Evolutionary conservation across 805 yeast genomes (phyloP).

Genomic region (Candida coleopterorum): DNA sequence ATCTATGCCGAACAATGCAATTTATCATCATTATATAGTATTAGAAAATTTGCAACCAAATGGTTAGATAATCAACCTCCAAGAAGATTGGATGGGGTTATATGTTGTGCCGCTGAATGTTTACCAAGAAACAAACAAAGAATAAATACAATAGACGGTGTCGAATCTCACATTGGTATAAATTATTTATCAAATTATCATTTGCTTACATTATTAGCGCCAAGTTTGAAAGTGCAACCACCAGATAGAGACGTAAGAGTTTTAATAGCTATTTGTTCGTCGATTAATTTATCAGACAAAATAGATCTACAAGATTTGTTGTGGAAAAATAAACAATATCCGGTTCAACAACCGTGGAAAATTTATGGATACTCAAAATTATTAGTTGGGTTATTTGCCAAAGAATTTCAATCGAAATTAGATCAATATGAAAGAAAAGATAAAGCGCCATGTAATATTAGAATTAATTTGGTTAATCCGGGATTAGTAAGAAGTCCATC

Average conservation of each 20-base stretch:
- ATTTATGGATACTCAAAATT: slow-evolving; percentile 82
- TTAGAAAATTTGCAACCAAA: slow-evolving; percentile 85
- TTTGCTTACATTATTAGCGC: slow-evolving; percentile 72
- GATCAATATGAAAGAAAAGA: slow-evolving; percentile 61
- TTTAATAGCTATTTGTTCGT: slow-evolving; percentile 69
- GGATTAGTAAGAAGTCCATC: slow-evolving; percentile 89
- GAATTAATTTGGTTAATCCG: slow-evolving; percentile 78
- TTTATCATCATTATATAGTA: slow-evolving; percentile 62
- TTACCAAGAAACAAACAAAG: slow-evolving; percentile 68
- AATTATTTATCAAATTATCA: slow-evolving; percentile 83
- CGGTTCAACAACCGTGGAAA: slow-evolving; percentile 60
- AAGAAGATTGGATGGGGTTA: slow-evolving; percentile 82
- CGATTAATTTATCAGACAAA: slow-evolving; percentile 63
- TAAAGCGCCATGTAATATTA: slow-evolving; percentile 63
- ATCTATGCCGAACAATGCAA: slow-evolving; percentile 92
- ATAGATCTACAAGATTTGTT: slow-evolving; percentile 65
- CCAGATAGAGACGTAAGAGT: slow-evolving; percentile 92
- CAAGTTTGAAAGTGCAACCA: slow-evolving; percentile 83
- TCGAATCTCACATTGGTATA: slow-evolving; percentile 78
- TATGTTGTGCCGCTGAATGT: slow-evolving; percentile 83
- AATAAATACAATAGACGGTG: slow-evolving; percentile 69
- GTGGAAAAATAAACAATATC: slow-evolving; percentile 58
- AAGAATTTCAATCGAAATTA: slow-evolving; percentile 69
- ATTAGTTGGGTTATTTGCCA: slow-evolving; percentile 67
- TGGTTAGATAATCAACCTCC: slow-evolving; percentile 94